Evolutionary conservation across 805 yeast species (phyloP), one percentile per base, ranked within the genome.

Genomic region (Yarrowia osloensis): DNA sequence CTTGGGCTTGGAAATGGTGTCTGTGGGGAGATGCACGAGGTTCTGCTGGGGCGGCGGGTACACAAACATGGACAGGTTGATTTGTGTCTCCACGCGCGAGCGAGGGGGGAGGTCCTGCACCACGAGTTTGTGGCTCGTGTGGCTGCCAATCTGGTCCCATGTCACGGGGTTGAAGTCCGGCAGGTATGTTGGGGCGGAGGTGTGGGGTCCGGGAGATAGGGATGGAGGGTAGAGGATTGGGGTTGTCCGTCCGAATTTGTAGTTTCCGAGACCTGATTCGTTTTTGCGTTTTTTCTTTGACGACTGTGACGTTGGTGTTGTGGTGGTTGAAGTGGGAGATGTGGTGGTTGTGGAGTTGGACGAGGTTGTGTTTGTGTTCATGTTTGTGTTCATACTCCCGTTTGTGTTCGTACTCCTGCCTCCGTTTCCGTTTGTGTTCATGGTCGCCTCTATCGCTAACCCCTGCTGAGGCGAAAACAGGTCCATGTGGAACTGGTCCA

Each of bases 71-170:
- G 83, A 82, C 49, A 96, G 79, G 76, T 91, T 93, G 74, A 95
- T 91, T 78, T 95, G 99, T 17, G 98, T 94, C 77, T 94, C 99
- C 7, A 94, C 99, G 70, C 99, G 85, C 13, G 97, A 91, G 71
- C 86, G 87, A 5, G 84, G 78, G 1, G 98, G 98, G 52, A 94
- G 80, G 63, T 87, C 88, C 31, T 66, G 67, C 0, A 71, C 63
- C 52, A 33, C 39, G 17, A 72, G 61, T 19, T 65, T 47, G 55
- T 72, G 66, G n/a, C 28, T 17, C 3, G 66, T 44, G 35, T 39
- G 46, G n/a, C 21, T 35, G 40, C 33, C 50, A 11, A 61, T 42
- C 42, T 29, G 31, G 66, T 61, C 66, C 54, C 54, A 61, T 3
- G 44, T 29, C 15, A 7, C 31, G 2, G 66, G 66, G 31, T 44